Conservation (phyloP, 73 alveolate species). For the Paramecium sexaurelia region DNA sequence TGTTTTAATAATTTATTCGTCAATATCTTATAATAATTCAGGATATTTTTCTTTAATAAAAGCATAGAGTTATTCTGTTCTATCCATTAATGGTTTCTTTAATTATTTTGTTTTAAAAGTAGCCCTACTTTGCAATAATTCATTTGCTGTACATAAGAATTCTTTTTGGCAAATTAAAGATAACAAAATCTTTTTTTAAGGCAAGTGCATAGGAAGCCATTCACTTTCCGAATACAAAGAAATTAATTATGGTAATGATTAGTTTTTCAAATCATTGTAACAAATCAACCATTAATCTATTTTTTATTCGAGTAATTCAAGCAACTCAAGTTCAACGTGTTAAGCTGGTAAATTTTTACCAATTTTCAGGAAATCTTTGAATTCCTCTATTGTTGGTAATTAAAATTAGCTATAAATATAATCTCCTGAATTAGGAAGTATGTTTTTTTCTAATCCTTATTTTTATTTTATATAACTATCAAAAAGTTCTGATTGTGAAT, state of each 20-base stretch:
- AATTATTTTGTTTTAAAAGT: background rate
- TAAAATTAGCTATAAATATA: background rate
- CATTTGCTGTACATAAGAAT: background rate
- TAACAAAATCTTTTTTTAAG: background rate
- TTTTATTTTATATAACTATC: background rate
- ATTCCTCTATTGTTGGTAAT: conserved; percentile 31
- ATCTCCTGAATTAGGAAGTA: background rate
- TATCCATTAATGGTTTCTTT: background rate
- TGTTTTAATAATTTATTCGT: background rate
- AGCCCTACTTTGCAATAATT: background rate
- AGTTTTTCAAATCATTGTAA: background rate
- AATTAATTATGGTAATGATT: background rate
- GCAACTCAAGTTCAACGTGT: background rate
- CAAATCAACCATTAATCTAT: conserved; percentile 12
- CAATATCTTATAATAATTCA: background rate
- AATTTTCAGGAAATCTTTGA: conserved; percentile 1
- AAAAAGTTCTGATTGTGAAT: background rate
- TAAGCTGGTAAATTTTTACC: conserved; percentile 41
- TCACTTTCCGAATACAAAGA: background rate
- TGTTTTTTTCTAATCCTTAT: background rate
- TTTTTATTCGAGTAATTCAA: background rate
- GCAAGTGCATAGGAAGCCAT: conserved; percentile 28
- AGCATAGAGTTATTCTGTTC: conserved; percentile 13
- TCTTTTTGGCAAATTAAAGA: background rate
- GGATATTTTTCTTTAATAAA: background rate